These are phyloP conservation scores for Alopecurus myosuroides DNA, from an alignment of 176 grass and related monocot species.

Conservation along the genomic window DNA sequence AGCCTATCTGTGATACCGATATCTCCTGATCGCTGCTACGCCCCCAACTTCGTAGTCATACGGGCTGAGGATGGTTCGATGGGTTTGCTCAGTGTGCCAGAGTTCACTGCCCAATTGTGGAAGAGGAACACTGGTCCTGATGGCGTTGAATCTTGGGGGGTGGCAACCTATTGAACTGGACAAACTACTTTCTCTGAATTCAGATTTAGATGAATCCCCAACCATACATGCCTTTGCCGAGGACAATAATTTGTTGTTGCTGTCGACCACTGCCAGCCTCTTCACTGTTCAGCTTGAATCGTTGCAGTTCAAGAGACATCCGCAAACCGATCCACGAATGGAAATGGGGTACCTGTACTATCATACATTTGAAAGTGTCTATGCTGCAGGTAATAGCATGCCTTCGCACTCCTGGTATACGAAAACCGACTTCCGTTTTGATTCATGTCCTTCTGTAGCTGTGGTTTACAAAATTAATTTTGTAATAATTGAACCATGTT, in stretches of 20 bases:
- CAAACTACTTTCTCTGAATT: neutral
- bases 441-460: neutral
- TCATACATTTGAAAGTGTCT: neutral
- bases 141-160: neutral
- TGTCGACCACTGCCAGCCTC: rapidly evolving
- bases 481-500: neutral
- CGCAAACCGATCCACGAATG: neutral
- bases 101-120: neutral
- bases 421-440: neutral
- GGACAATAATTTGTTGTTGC: neutral
- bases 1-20: neutral
- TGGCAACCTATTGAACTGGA: neutral
- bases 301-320: neutral
- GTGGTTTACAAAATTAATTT: neutral
- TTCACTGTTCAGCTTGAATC: neutral
- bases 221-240: neutral
- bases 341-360: no score
- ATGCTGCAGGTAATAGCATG: neutral
- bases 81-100: neutral
- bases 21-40: neutral
- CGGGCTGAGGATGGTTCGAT: neutral
- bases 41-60: neutral
- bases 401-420: neutral
- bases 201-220: neutral
- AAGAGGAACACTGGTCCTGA: neutral